Base-by-base conservation (phyloP, 2,329 filamentous ascomycete species). In the Venturiaceae sp. region DNA sequence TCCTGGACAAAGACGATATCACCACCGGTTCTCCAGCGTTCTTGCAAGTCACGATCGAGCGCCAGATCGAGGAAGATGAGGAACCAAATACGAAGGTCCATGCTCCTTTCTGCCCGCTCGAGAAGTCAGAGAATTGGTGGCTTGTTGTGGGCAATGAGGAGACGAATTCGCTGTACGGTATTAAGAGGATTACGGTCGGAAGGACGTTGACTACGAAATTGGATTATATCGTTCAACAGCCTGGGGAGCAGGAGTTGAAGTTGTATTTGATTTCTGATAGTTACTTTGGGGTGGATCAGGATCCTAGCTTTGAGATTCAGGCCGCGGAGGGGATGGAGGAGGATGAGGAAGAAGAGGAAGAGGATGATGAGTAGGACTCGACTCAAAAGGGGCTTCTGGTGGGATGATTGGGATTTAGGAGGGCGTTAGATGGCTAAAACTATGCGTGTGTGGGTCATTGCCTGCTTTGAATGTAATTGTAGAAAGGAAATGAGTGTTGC, bases 41-140 rank as follows among this genome's bases (percentile, higher is more conserved):
- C 68, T 79, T 99, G 65, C 88, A 86, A 67, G 84, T 99, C 65
- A 87, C 86, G 68, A 87, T 99, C 62, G 85, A 90, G 65, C 87
- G 94, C 33, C 91, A 95, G 66, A 76, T 92, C 5, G 83, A 85
- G n/a, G 83, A 84, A 11, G 83, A 84, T 39, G 83, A 87, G 57
- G 86, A 82, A 23, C 86, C 89, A 63, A 90, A 96, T 70, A 83
- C 87, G 1, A 86, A 85, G 1, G 95, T 97, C 2, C 92, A 97
- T 69, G 92, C 92, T 55, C 94, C 94, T 0, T 99, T 97, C 79
- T 99, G 94, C 70, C 92, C 94, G 0, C 79, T 73, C 54, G 87
- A 87, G 72, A 99, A 99, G 80, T 87, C 90, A 77, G 94, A 99
- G 80, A 96, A 94, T 70, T 99, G 92, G 92, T 99, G 94, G 94